Conservation (phyloP, 2,329 filamentous ascomycete genomes). For the Graphium sp. region DNA sequence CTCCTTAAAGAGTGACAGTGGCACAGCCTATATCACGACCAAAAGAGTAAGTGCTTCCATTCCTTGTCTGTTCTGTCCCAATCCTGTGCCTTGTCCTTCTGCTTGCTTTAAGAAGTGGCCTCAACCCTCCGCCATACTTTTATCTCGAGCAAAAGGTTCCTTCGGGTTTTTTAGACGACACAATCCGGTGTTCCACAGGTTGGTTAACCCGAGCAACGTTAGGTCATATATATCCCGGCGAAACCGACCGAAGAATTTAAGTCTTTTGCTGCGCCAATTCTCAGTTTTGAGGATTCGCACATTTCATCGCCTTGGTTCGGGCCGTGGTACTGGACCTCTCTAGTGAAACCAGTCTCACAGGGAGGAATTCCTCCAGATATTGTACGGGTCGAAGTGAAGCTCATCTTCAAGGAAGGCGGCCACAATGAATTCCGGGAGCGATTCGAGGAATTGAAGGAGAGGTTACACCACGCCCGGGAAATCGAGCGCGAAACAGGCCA, state of each 20-base stretch:
- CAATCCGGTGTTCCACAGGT: no score
- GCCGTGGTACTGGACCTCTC: slow-evolving; percentile 74
- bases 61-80: slow-evolving; percentile 4
- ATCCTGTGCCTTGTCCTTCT: no score
- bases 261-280: slow-evolving; percentile 77
- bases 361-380: slow-evolving; percentile 67
- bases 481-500: slow-evolving; percentile 52
- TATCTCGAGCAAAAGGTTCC: no score
- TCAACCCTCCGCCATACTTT: no score
- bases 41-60: slow-evolving; percentile 60
- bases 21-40: slow-evolving; percentile 68
- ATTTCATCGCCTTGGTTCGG: slow-evolving; percentile 85
- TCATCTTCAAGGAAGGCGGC: slow-evolving; percentile 91
- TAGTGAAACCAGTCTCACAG: slow-evolving; percentile 64
- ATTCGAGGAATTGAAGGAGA: slow-evolving; percentile 73
- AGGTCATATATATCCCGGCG: slow-evolving; percentile 79
- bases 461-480: slow-evolving; percentile 65
- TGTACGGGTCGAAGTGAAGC: slow-evolving; percentile 59
- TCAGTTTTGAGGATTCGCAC: slow-evolving; percentile 75
- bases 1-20: slow-evolving; percentile 47
- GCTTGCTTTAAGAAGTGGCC: no score
- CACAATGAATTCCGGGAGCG: slow-evolving; percentile 76
- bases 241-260: slow-evolving; percentile 53
- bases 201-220: no score
- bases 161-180: no score